Percentiles rank a stretch among this genome's conserved stretches.
Evolutionary conservation across 345 rosid species (phyloP).

Genomic region (Salix brachista): DNA sequence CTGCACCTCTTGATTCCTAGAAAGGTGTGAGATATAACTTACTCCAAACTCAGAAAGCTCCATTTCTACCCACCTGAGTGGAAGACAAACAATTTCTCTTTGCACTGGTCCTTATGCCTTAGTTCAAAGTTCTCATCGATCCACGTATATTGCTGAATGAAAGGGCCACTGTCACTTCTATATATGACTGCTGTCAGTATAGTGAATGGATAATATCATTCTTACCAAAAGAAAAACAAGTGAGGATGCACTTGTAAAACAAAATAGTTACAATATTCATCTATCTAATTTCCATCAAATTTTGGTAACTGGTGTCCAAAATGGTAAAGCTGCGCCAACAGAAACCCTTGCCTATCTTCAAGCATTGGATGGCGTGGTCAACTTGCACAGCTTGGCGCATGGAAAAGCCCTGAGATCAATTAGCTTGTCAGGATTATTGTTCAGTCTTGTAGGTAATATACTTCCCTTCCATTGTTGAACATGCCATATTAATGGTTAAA

Average conservation of each 20-base stretch:
- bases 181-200: neutral
- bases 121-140: neutral
- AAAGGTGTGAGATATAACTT: too few relatives aligned
- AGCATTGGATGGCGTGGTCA: neutral
- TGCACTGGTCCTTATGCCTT: slow-evolving; percentile 2
- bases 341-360: neutral
- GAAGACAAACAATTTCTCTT: neutral
- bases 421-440: neutral
- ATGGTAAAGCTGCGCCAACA: neutral
- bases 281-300: neutral
- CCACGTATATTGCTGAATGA: neutral
- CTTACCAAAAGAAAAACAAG: neutral
- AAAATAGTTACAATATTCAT: neutral
- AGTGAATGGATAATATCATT: neutral
- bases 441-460: neutral
- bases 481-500: neutral
- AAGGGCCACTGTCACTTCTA: neutral
- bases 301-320: neutral
- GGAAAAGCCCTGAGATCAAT: neutral
- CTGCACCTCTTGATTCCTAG: neutral
- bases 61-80: neutral
- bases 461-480: neutral
- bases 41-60: neutral
- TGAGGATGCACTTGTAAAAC: neutral
- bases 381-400: neutral